Evolutionary conservation across 345 rosid genomes (phyloP).

Genomic region (Mangifera indica): DNA sequence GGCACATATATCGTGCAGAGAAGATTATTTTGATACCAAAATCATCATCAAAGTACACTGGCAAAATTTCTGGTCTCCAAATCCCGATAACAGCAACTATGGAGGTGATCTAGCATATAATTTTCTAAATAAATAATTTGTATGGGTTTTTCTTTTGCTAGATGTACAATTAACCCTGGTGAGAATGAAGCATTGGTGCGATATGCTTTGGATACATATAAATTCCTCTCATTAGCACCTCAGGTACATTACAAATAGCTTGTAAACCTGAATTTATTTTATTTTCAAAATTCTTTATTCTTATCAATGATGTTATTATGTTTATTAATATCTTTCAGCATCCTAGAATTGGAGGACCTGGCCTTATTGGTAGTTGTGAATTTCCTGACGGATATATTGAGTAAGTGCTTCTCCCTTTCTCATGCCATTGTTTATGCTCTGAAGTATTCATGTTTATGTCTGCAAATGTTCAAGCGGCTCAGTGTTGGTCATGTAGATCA

Average conservation of each 20-base stretch:
- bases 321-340: constrained; percentile 41
- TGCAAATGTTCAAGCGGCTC: background rate
- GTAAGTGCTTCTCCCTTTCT: constrained; percentile 47
- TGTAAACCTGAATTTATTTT: background rate
- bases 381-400: constrained; percentile 76
- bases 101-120: no score
- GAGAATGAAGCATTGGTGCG: constrained; percentile 95
- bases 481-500: no score
- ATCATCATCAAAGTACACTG: no score
- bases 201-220: constrained; percentile 83
- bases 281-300: background rate
- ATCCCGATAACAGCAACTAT: no score
- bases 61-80: no score
- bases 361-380: constrained; percentile 70
- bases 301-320: background rate
- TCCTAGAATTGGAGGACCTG: constrained; percentile 92
- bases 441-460: background rate
- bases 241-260: constrained; percentile 49
- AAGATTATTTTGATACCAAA: no score
- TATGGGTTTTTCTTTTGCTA: constrained; percentile 29
- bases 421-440: background rate
- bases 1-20: no score
- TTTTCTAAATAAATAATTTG: no score
- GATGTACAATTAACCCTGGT: constrained; percentile 94
- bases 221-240: constrained; percentile 73